Base-by-base conservation (phyloP, 768 basidiomycete genomes). In the Imleria badia region DNA sequence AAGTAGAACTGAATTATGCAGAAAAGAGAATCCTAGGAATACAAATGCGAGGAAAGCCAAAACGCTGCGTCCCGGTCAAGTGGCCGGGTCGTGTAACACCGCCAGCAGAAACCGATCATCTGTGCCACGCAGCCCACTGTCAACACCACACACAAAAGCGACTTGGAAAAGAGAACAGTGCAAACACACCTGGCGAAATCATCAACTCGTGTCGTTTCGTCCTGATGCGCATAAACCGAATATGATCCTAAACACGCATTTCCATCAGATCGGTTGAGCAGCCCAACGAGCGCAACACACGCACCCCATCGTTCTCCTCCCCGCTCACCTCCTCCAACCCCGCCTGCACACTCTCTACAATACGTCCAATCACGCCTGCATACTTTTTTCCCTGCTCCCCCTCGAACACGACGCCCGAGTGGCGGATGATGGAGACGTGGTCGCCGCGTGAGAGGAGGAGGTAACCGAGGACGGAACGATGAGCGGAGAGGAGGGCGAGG, bases 141-240 rank as follows among this genome's bases (percentile, higher is more conserved):
- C n/a, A n/a, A n/a, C n/a, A n/a, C n/a, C n/a, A n/a, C n/a, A n/a
- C n/a, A n/a, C n/a, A n/a, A n/a, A n/a, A n/a, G n/a, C n/a, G n/a
- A n/a, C n/a, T n/a, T n/a, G n/a, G n/a, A n/a, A n/a, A n/a, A 26
- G 26, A 26, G 26, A 26, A 26, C 26, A 26, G 26, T 26, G 6
- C 22, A 41, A 46, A 73, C 86, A 29, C 49, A 92, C 94, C 90
- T 52, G 94, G 94, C 3, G 94, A 91, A 56, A 97, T 94, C 87
- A 97, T 90, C 53, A 97, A 76, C 66, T 96, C 94, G 69, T 97
- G 94, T 48, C 89, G 81, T 67, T 84, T 91, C 54, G 94, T 96
- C 46, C 94, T 82, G 73, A 96, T 93, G 54, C 26, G 26, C 6
- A 26, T 26, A 26, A 26, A 26, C 26, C 6, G 6, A 6, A 26